Base-by-base conservation (phyloP, 2,329 filamentous ascomycete genomes). In the Ampelomyces quisqualis region DNA sequence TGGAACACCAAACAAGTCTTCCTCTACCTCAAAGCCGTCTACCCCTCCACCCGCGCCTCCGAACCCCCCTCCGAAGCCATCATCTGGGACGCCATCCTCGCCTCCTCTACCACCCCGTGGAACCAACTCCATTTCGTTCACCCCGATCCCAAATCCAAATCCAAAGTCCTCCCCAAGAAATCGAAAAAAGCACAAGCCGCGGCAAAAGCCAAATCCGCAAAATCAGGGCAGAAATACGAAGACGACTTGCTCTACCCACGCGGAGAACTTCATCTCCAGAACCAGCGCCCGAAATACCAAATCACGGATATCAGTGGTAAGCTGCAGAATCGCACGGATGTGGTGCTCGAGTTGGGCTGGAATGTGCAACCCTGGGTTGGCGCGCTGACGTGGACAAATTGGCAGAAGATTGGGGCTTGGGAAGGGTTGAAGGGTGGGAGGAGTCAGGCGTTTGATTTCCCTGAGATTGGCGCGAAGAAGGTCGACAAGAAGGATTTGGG, bases 1-100 rank as follows among this genome's bases (percentile, higher is more conserved):
- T 98, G 91, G 93, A 98, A 98, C 77, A 98, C 94, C 14, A 98
- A 98, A 71, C 88, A 97, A 73, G 75, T 98, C 61, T 98, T 97
- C 73, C 84, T 96, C 68, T 98, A 95, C 74, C 84, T 98, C 44
- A 91, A 89, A 40, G 91, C 91, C 39, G 84, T 77, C 40, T 86
- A 85, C 65, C 75, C 76, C 24, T 73, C 75, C 24, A 70, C 71
- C 33, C 68, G 69, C 33, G 42, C 68, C 44, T 50, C 48, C 26
- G 60, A 71, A 49, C 71, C 73, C 8, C 49, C 66, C 34, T 75
- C 73, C 23, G 73, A 90, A 71, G 87, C 88, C 57, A 85, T 96
- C 49, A 91, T 98, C 72, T 97, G 91, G 93, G 91, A 98, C 72
- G 79, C 78, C 53, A 97, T 98, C 73, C 90, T 98, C 71, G 87